These are phyloP conservation scores for Eragrostis nindensis DNA, from an alignment of 176 grass and related monocot genomes.

Conservation along the genomic window DNA sequence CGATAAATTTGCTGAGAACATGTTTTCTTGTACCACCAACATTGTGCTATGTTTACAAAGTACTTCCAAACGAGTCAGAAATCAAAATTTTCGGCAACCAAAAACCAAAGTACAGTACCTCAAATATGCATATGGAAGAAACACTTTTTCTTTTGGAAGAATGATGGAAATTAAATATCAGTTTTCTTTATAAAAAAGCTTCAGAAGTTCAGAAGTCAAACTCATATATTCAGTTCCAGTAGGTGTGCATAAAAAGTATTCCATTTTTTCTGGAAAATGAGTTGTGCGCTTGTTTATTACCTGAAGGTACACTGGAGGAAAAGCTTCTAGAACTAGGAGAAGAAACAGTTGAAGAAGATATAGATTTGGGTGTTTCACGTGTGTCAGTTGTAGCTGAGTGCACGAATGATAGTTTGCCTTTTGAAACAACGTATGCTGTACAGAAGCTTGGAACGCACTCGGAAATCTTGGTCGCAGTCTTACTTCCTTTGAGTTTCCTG, in stretches of 20 bases:
- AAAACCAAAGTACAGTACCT: background rate
- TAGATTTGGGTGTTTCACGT: conserved; percentile 25
- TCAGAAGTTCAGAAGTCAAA: background rate
- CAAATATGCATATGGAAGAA: background rate
- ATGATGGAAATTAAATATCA: background rate
- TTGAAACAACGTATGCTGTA: conserved; percentile 73
- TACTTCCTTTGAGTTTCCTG: conserved; percentile 73
- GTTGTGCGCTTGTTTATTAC: conserved; percentile 44
- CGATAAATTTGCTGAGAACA: background rate
- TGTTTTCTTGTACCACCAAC: background rate
- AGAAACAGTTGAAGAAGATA: conserved; percentile 53
- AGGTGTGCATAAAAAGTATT: background rate
- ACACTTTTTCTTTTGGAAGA: background rate
- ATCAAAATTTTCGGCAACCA: background rate
- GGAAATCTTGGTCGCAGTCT: conserved; percentile 70
- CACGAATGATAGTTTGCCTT: conserved; percentile 80
- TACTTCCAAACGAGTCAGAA: background rate
- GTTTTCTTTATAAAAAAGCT: conserved; percentile 1
- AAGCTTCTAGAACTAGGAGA: conserved; percentile 59
- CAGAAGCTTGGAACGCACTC: conserved; percentile 78
- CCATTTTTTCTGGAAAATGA: no score
- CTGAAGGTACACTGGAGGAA: conserved; percentile 58
- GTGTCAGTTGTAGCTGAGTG: conserved; percentile 54
- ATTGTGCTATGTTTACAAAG: background rate
- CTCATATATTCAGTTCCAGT: conserved; percentile 15